Base-by-base conservation (phyloP, 169 alveolate species). In the Cryptosporidium ryanae region DNA sequence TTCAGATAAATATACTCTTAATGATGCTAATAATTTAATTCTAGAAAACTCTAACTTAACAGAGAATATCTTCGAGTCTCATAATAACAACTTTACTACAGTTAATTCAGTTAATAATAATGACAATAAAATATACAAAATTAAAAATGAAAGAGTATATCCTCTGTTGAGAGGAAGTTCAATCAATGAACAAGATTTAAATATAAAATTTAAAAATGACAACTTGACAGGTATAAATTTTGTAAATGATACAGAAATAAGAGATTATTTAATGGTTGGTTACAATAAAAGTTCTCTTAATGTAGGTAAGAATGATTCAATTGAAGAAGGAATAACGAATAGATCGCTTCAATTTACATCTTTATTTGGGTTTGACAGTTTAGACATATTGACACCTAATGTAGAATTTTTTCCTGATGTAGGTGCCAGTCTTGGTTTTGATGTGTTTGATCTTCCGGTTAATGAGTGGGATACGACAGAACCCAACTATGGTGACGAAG, bases 341-440 rank as follows among this genome's bases (percentile, higher is more conserved):
- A 61, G 83, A 68, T 50, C 27, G 17, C 83, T 68, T 18, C 83
- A 68, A 34, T 68, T 68, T 34, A 68, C 83, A 29, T 68, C 67
- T 27, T 17, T 52, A 1, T 68, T 49, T 52, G 83, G 83, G 10
- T n/a, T 68, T n/a, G 43, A 15, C n/a, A 18, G 13, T 5, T 0
- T 18, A 25, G 57, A 25, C 17, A 49, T 50, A 0, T 32, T 13
- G 13, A 17, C 13, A 38, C 1, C 8, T 38, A 10, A 27, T 52
- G 12, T 2, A 12, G 7, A 49, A 8, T 49, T 0, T 27, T 50
- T 68, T 29, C 83, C 67, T 10, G 66, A 55, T 50, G 83, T 68
- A 7, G 66, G 83, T 15, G 46, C 46, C 46, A 0, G 8, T 10
- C 46, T 10, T 38, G 8, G 46, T 38, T 38, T 38, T 38, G 46